phyloP scores from a whole-genome alignment of 2,329 filamentous ascomycete species.

The Neonectria magnoliae region DNA sequence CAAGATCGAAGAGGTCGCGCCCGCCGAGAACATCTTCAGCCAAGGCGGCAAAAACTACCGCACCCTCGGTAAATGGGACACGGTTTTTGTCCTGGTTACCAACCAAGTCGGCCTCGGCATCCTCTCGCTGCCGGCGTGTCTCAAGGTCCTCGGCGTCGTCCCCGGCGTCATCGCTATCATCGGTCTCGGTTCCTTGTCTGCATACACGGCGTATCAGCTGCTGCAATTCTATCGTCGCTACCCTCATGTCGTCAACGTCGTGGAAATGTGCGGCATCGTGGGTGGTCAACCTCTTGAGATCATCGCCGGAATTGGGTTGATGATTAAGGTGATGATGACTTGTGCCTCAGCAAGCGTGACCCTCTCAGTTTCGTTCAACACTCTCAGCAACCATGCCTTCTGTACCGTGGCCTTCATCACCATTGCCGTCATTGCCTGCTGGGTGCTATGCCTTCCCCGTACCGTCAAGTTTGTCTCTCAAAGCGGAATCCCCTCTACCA shows the following conservation, averaged over 20 bases:
- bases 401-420: slow-evolving; percentile 73
- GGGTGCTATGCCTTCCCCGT: slow-evolving; percentile 69
- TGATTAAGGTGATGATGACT: slow-evolving; percentile 77
- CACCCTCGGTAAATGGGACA: slow-evolving; percentile 40
- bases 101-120: slow-evolving; percentile 46
- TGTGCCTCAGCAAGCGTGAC: slow-evolving; percentile 72
- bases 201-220: slow-evolving; percentile 56
- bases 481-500: slow-evolving; percentile 41
- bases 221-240: slow-evolving; percentile 76
- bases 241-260: slow-evolving; percentile 74
- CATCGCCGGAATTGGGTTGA: slow-evolving; percentile 65
- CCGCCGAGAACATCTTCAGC: slow-evolving; percentile 39
- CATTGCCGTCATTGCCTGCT: slow-evolving; percentile 69
- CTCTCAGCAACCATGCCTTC: slow-evolving; percentile 66
- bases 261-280: slow-evolving; percentile 71
- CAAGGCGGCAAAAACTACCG: slow-evolving; percentile 44
- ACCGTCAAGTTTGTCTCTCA: slow-evolving; percentile 60
- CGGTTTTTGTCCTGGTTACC: slow-evolving; percentile 42
- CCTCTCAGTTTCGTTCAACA: slow-evolving; percentile 73
- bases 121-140: slow-evolving; percentile 76
- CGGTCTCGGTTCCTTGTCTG: slow-evolving; percentile 71
- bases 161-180: slow-evolving; percentile 75
- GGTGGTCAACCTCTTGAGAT: slow-evolving; percentile 39
- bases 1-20: slow-evolving; percentile 4
- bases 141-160: slow-evolving; percentile 72